Evolutionary conservation across 495 filamentous ascomycete genomes (phyloP).

Genomic region (Aspergillus campestris): DNA sequence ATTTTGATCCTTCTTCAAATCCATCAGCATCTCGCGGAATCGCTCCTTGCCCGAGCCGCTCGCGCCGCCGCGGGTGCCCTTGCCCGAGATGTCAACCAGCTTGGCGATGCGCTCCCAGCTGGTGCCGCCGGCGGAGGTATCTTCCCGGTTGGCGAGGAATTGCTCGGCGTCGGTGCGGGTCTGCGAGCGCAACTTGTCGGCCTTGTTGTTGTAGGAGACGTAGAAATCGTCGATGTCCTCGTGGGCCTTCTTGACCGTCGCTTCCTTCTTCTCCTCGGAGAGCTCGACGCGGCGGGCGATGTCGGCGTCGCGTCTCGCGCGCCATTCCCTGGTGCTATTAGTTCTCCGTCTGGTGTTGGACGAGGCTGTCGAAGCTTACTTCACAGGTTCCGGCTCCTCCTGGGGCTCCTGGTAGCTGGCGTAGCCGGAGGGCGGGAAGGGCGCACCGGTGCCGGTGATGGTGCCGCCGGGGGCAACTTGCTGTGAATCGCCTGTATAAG

Average conservation of each 20-base stretch:
- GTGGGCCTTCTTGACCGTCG: constrained; percentile 78
- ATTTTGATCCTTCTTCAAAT: constrained; percentile 87
- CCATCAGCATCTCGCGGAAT: constrained; percentile 85
- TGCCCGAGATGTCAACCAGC: constrained; percentile 90
- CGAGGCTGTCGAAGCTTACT: constrained; percentile 27
- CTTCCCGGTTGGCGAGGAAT: constrained; percentile 79
- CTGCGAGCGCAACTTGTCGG: constrained; percentile 80
- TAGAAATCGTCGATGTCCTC: constrained; percentile 97
- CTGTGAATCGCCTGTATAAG: constrained; percentile 31
- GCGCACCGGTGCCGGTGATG: constrained; percentile 75
- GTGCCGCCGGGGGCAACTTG: constrained; percentile 77
- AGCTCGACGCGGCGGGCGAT: constrained; percentile 70
- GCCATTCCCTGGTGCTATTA: constrained; percentile 57
- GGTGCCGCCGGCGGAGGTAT: constrained; percentile 87
- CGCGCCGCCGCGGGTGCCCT: constrained; percentile 76
- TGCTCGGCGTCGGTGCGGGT: constrained; percentile 89
- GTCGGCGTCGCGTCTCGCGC: constrained; percentile 71
- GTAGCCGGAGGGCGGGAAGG: constrained; percentile 54
- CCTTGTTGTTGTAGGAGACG: constrained; percentile 96
- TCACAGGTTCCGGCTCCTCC: constrained; percentile 80
- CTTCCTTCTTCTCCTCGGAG: constrained; percentile 64
- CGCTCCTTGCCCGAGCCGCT: constrained; percentile 86
- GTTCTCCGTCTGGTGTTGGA: not conserved
- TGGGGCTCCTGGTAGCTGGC: constrained; percentile 46
- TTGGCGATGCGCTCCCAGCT: constrained; percentile 98